These are phyloP conservation scores for Rubroboletus satanas DNA, from an alignment of 768 basidiomycete species.

Conservation along the genomic window DNA sequence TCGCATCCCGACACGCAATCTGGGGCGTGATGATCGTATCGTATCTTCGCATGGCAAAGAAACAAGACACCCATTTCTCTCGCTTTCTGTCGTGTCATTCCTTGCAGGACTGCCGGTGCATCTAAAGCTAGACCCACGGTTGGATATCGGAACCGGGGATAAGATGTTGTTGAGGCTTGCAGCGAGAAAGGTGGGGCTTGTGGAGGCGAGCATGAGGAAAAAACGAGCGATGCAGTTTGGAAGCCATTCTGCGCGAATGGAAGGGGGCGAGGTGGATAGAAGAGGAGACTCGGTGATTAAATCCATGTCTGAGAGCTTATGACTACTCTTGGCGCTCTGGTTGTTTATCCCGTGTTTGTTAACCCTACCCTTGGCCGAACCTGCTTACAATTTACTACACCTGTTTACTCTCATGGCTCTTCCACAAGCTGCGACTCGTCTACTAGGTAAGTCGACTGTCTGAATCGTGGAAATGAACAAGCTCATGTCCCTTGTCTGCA, in stretches of 20 bases:
- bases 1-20: slow-evolving; percentile 82
- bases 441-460: slow-evolving; percentile 40
- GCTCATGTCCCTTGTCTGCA: slow-evolving; percentile 14
- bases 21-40: slow-evolving; percentile 93
- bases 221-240: slow-evolving; percentile 99
- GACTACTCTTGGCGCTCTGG: neutral
- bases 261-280: slow-evolving; percentile 46
- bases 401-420: slow-evolving; percentile 43
- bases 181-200: slow-evolving; percentile 67
- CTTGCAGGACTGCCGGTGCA: slow-evolving; percentile 77
- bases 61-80: slow-evolving; percentile 87
- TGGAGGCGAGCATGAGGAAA: slow-evolving; percentile 68
- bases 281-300: slow-evolving; percentile 45
- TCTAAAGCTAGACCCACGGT: slow-evolving; percentile 73
- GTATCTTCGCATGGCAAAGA: slow-evolving; percentile 92
- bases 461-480: neutral
- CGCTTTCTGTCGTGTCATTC: slow-evolving; percentile 72
- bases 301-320: neutral
- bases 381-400: neutral
- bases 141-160: slow-evolving; percentile 79
- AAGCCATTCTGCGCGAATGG: slow-evolving; percentile 81
- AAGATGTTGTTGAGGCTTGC: slow-evolving; percentile 80
- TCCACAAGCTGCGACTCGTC: slow-evolving; percentile 44
- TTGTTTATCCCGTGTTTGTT: slow-evolving; percentile 30
- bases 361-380: neutral